A percentile compares a stretch with the other conserved stretches of the same genome.
Conservation (phyloP, 2,329 filamentous ascomycete species). For the Helotiales sp. region DNA sequence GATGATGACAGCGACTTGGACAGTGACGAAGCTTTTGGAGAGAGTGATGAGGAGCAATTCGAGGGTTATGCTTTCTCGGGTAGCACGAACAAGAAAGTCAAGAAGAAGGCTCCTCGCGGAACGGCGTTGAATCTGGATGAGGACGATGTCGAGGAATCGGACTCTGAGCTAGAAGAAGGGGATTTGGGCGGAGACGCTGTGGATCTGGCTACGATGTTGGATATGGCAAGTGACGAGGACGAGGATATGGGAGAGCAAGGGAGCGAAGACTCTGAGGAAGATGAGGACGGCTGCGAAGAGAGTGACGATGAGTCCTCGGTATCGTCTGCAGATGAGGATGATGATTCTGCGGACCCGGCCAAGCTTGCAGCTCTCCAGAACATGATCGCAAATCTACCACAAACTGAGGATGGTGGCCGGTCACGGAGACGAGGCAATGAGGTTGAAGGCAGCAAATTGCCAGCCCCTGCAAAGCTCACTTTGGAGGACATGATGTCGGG, state of each 20-base stretch:
- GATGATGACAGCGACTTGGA: conserved; percentile 70
- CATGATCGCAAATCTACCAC: conserved; percentile 65
- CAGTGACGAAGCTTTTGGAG: conserved; percentile 70
- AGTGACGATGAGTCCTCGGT: conserved; percentile 54
- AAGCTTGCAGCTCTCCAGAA: conserved; percentile 65
- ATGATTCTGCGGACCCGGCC: conserved; percentile 41
- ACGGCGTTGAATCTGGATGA: conserved; percentile 53
- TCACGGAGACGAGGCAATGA: conserved; percentile 34
- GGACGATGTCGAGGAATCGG: conserved; percentile 38
- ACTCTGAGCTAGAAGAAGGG: conserved; percentile 62
- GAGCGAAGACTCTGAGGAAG: conserved; percentile 44
- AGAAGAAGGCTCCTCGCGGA: conserved; percentile 46
- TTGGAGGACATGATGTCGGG: conserved; percentile 71
- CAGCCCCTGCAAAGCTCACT: conserved; percentile 54
- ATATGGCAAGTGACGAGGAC: conserved; percentile 28
- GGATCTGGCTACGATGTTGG: conserved; percentile 36
- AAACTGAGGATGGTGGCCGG: conserved; percentile 30
- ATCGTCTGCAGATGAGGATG: conserved; percentile 45
- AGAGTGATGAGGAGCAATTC: conserved; percentile 70
- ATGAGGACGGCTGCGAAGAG: conserved; percentile 47
- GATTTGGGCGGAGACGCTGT: conserved; percentile 56
- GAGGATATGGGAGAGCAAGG: conserved; percentile 69
- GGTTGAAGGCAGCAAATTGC: conserved; percentile 58
- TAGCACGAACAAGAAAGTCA: conserved; percentile 51
- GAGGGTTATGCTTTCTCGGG: conserved; percentile 67